phyloP scores from a whole-genome alignment of 2,329 filamentous ascomycete genomes.

The Didymella arachidicola region DNA sequence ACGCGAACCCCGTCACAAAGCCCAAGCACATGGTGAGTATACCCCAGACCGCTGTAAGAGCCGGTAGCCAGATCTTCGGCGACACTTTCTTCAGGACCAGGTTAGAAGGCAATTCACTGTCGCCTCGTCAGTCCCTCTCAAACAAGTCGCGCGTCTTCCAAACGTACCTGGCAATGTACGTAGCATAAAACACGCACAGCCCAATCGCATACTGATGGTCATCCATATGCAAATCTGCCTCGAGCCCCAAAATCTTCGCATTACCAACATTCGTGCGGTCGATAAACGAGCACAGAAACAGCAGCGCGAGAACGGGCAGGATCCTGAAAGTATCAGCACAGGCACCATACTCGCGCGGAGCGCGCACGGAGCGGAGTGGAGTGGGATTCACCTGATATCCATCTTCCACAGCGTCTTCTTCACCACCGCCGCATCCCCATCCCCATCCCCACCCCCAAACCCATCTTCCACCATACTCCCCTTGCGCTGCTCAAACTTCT shows the following conservation, averaged over 20 bases:
- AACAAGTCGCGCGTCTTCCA: neutral
- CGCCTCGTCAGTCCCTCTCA: constrained; percentile 2
- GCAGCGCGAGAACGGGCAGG: constrained; percentile 67
- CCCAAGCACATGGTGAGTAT: constrained; percentile 65
- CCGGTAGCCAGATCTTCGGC: constrained; percentile 67
- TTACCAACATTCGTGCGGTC: constrained; percentile 79
- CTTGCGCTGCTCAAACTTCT: constrained; percentile 34
- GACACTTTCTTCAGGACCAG: constrained; percentile 68
- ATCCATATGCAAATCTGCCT: constrained; percentile 62
- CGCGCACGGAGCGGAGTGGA: neutral
- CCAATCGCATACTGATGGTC: constrained; percentile 71
- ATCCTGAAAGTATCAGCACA: constrained; percentile 55
- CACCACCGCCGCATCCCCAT: constrained; percentile 24
- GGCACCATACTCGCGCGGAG: constrained; percentile 2
- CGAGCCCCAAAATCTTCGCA: constrained; percentile 70
- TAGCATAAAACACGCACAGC: constrained; percentile 70
- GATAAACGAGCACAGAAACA: constrained; percentile 71
- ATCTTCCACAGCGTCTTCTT: constrained; percentile 61
- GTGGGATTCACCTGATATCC: constrained; percentile 55
- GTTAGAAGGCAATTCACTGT: constrained; percentile 69
- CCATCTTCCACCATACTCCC: constrained; percentile 29
- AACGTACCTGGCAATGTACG: constrained; percentile 65
- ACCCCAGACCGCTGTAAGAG: constrained; percentile 66
- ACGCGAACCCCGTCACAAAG: constrained; percentile 61
- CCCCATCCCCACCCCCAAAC: constrained; percentile 13